phyloP scores from a whole-genome alignment of 164 flowering plant species.

The Akebia trifoliata region DNA sequence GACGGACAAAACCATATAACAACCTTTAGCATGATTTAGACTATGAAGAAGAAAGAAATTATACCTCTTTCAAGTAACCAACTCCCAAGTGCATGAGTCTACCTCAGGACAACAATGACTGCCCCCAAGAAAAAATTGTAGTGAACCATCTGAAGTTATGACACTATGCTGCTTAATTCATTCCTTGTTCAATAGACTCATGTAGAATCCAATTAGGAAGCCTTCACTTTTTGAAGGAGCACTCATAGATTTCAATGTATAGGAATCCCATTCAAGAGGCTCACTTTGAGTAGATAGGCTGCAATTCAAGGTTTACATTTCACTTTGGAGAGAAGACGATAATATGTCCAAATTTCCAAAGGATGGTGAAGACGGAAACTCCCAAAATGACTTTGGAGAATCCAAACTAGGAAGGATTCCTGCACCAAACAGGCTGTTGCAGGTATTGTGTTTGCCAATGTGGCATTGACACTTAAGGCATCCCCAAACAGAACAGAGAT shows the following conservation, averaged over 20 bases:
- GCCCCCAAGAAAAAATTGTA: too few relatives aligned
- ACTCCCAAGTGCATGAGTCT: constrained; percentile 87
- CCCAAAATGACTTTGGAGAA: constrained; percentile 78
- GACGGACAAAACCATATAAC: too few relatives aligned
- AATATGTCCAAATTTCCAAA: constrained; percentile 59
- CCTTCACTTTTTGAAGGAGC: constrained; percentile 62
- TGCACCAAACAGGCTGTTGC: constrained; percentile 72
- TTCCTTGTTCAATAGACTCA: constrained; percentile 44
- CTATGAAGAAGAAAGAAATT: neutral
- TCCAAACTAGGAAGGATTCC: constrained; percentile 81
- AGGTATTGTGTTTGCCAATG: constrained; percentile 82
- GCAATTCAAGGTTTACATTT: constrained; percentile 63
- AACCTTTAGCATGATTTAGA: constrained; percentile 2
- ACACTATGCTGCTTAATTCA: constrained; percentile 36
- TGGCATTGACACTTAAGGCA: constrained; percentile 86
- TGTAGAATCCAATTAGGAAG: constrained; percentile 52
- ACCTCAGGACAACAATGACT: constrained; percentile 10
- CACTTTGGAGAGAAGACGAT: constrained; percentile 71
- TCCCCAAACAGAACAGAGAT: constrained; percentile 89
- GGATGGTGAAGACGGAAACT: constrained; percentile 66
- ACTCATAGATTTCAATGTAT: constrained; percentile 46
- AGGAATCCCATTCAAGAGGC: constrained; percentile 44
- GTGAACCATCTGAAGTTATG: too few relatives aligned
- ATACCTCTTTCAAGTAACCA: constrained; percentile 87
- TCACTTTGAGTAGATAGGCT: constrained; percentile 50